Percentiles rank a stretch among this genome's conserved stretches.
phyloP scores from a whole-genome alignment of 164 flowering plant genomes.

The Paratinospora sagittata region DNA sequence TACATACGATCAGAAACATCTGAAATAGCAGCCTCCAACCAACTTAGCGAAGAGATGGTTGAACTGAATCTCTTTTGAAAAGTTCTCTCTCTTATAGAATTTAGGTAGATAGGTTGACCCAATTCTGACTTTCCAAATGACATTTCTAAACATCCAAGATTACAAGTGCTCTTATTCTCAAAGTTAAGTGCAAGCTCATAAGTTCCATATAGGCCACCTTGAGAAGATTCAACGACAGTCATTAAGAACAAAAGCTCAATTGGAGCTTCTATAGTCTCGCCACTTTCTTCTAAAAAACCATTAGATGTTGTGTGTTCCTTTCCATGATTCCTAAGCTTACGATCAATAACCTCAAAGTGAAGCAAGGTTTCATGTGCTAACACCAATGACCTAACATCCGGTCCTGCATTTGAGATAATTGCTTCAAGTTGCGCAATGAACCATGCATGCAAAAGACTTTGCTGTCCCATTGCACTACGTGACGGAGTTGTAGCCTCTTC shows the following conservation, averaged over 20 bases:
- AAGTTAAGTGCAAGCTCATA: constrained; percentile 46
- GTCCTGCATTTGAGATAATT: constrained; percentile 35
- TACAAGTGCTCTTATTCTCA: constrained; percentile 16
- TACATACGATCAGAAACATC: constrained; percentile 75
- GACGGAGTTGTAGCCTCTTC: constrained; percentile 26
- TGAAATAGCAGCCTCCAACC: constrained; percentile 62
- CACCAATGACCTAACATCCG: constrained; percentile 42
- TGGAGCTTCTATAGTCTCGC: constrained; percentile 23
- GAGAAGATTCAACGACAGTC: constrained; percentile 36
- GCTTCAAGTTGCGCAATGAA: constrained; percentile 56
- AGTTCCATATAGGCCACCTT: constrained; percentile 23
- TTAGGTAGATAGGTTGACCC: constrained; percentile 48
- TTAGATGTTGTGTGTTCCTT: constrained; percentile 20
- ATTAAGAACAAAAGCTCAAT: constrained; percentile 50
- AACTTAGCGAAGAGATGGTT: constrained; percentile 59
- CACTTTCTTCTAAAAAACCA: constrained; percentile 16
- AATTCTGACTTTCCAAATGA: constrained; percentile 38
- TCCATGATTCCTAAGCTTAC: constrained; percentile 19
- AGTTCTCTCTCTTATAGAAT: constrained; percentile 31
- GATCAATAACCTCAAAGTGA: constrained; percentile 49
- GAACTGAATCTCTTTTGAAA: constrained; percentile 21
- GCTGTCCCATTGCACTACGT: constrained; percentile 26
- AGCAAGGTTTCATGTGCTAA: constrained; percentile 58
- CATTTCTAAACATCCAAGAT: constrained; percentile 26
- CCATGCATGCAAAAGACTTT: constrained; percentile 56